phyloP scores from a whole-genome alignment of 2,329 filamentous ascomycete genomes.

The Colletotrichum theobromicola region DNA sequence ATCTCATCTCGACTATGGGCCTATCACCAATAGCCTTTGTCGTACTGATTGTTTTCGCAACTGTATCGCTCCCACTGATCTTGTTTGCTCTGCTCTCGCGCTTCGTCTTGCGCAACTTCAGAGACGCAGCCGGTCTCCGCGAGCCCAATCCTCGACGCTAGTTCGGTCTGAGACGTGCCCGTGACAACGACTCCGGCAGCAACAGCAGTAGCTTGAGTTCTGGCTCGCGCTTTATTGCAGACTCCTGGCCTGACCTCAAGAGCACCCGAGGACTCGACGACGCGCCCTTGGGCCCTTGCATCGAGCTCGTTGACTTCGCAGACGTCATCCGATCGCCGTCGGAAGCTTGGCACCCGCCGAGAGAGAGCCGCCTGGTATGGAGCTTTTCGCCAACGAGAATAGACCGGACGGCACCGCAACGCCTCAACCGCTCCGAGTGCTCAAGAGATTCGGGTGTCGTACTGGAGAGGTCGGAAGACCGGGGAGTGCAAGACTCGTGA shows the following conservation, averaged over 20 bases:
- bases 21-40: not conserved
- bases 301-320: not conserved
- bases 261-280: conserved; percentile 19
- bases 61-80: not conserved
- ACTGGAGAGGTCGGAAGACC: not conserved
- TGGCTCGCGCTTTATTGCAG: conserved; percentile 11
- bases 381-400: conserved; percentile 31
- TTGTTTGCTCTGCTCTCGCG: not conserved
- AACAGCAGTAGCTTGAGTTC: not conserved
- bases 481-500: conserved; percentile 24
- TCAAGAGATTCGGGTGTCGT: conserved; percentile 41
- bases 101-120: conserved; percentile 14
- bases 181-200: not conserved
- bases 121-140: conserved; percentile 11
- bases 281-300: not conserved
- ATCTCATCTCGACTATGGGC: conserved; percentile 4
- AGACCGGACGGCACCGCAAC: conserved; percentile 26
- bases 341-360: conserved; percentile 39
- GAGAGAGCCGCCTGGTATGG: conserved; percentile 31
- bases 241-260: conserved; percentile 41
- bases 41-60: conserved; percentile 8
- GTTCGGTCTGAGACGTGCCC: conserved; percentile 2
- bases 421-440: conserved; percentile 55
- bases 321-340: not conserved
- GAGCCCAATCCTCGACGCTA: conserved; percentile 1